Base-by-base conservation (phyloP, 2,329 filamentous ascomycete species). In the Pyrenophora teres region DNA sequence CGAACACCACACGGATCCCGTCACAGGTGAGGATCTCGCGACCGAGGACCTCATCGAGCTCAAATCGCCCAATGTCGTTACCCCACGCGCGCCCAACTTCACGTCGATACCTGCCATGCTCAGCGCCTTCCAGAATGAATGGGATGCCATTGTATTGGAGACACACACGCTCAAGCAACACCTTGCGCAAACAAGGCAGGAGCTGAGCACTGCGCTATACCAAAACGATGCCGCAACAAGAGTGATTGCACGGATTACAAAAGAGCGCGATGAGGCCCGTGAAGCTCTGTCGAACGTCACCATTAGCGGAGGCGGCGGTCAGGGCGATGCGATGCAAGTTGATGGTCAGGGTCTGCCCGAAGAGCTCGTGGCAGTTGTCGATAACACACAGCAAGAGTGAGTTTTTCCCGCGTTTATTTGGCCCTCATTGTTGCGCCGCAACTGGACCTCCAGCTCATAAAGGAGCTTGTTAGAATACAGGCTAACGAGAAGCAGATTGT, bases 221-320 rank as follows among this genome's bases (percentile, higher is more conserved):
- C 93, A 97, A 77, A 90, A 97, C 66, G 94, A 99, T 80, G 93
- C 94, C 2, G 94, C 94, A n/a, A 87, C 96, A 42, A 84, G 94
- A 57, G 94, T 99, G 41, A 96, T 99, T 76, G 92, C 92, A 60
- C 85, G 93, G 40, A 73, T 99, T 72, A 89, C 89, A n/a, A 88
- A 85, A 71, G 94, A 99, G 80, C 81, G 94, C 57, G 92, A 99
- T 67, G 92, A 97, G 74, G 92, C 94, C 39, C 83, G 93, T 60
- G 89, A 94, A 75, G 90, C 94, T 12, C 78, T 99, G 44, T 91
- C 91, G 31, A 91, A 90, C 71, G 83, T 97, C 12, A 90, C 89
- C 2, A 86, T 97, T 38, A 85, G 86, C 21, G 80, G 81, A 49
- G 74, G 76, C 49, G 74, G 76, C 49, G 76, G 77, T 3, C 76